Conservation (phyloP, 2,329 filamentous ascomycete genomes). For the Talaromyces amestolkiae region DNA sequence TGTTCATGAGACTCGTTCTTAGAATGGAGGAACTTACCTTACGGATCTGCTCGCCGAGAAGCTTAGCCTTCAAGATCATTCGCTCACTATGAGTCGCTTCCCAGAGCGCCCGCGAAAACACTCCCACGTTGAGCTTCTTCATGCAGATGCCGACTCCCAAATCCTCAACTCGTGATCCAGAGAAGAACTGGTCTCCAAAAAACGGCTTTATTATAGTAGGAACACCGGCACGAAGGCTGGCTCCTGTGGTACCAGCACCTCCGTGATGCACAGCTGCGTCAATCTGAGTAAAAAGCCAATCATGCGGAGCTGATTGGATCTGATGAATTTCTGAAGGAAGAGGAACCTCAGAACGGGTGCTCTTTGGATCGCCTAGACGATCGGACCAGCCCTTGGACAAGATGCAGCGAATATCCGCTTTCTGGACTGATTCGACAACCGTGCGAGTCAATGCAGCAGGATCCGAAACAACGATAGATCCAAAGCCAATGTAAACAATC, state of each 20-base stretch:
- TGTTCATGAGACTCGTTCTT: neutral
- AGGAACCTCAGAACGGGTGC: slow-evolving; percentile 62
- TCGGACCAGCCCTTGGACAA: slow-evolving; percentile 97
- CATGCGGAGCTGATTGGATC: slow-evolving; percentile 89
- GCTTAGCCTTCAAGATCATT: slow-evolving; percentile 82
- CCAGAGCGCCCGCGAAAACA: slow-evolving; percentile 84
- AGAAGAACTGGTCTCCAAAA: slow-evolving; percentile 98
- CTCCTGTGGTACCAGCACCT: slow-evolving; percentile 90
- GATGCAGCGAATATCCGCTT: slow-evolving; percentile 90
- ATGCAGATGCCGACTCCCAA: slow-evolving; percentile 87
- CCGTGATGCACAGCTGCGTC: slow-evolving; percentile 95
- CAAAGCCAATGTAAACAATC: slow-evolving; percentile 94
- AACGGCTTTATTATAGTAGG: slow-evolving; percentile 95
- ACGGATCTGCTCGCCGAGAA: slow-evolving; percentile 82
- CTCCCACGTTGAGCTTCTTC: slow-evolving; percentile 82
- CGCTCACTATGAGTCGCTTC: slow-evolving; percentile 84
- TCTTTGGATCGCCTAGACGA: slow-evolving; percentile 61
- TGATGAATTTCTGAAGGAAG: slow-evolving; percentile 78
- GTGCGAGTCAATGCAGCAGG: slow-evolving; percentile 84
- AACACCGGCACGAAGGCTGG: slow-evolving; percentile 82
- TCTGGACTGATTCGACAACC: slow-evolving; percentile 86
- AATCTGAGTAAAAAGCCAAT: slow-evolving; percentile 93
- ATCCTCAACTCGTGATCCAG: slow-evolving; percentile 84
- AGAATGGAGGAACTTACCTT: slow-evolving; percentile 56
- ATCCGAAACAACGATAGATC: slow-evolving; percentile 90